Evolutionary conservation across 306 rosid genomes (phyloP).

Genomic region (Comarum palustre): DNA sequence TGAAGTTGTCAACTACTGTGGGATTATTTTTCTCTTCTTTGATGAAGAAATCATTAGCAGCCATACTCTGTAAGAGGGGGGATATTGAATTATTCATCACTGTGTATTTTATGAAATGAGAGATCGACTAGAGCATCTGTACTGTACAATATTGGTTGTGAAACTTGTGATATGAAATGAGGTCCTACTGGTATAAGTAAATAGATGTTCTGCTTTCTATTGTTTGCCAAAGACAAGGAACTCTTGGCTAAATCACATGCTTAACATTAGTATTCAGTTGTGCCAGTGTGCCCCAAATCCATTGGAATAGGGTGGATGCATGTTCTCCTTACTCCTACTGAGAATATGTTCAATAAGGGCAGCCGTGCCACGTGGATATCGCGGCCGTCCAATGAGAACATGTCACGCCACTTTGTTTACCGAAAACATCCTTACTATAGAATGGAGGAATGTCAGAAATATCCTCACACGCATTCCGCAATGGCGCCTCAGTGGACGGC

Average conservation of each 20-base stretch:
- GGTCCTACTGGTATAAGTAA: constrained; percentile 29
- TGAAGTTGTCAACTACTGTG: constrained; percentile 22
- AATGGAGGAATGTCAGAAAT: too few species aligned
- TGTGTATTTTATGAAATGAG: constrained; percentile 16
- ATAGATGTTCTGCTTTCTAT: constrained; percentile 18
- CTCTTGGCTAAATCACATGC: constrained; percentile 58
- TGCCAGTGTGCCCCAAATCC: constrained; percentile 31
- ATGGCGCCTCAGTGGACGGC: background rate
- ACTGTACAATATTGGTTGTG: background rate
- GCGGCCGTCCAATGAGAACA: background rate
- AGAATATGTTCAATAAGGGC: background rate
- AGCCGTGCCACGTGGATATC: background rate
- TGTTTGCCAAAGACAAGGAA: constrained; percentile 50
- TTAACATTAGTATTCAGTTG: constrained; percentile 51
- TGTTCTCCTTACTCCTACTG: constrained; percentile 24
- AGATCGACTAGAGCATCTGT: background rate
- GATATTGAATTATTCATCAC: background rate
- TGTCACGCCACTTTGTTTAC: background rate
- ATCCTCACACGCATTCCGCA: too few species aligned
- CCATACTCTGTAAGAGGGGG: constrained; percentile 17
- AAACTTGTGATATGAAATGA: constrained; percentile 3
- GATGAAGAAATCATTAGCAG: constrained; percentile 32
- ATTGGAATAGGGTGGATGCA: constrained; percentile 63
- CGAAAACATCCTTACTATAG: background rate
- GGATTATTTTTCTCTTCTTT: background rate